Conservation (phyloP, 2,329 filamentous ascomycete genomes). For the Pseudogymnoascus sp. region DNA sequence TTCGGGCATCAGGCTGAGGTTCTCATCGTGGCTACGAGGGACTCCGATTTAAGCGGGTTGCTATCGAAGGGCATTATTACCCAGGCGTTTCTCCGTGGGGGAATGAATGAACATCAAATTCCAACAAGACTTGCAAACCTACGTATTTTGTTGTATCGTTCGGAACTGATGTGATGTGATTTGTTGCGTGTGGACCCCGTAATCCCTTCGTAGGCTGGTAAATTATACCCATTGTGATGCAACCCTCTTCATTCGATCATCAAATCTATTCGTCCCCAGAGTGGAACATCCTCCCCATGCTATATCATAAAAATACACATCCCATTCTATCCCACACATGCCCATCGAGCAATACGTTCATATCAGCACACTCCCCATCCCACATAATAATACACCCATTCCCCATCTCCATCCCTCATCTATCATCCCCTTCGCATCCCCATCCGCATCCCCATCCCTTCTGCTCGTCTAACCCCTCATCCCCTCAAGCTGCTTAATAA, state of each 20-base stretch:
- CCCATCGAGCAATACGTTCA: background rate
- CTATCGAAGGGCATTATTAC: constrained; percentile 5
- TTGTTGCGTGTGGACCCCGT: background rate
- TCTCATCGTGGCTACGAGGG: background rate
- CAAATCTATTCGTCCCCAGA: background rate
- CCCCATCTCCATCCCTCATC: background rate
- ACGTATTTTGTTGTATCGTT: background rate
- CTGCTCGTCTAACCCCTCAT: constrained; percentile 36
- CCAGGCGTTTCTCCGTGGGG: constrained; percentile 2
- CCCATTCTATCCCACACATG: background rate
- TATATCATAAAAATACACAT: constrained; percentile 10
- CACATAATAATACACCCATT: constrained; percentile 1
- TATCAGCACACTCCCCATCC: background rate
- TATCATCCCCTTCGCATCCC: background rate
- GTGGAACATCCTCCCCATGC: background rate
- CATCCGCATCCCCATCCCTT: background rate
- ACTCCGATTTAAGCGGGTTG: background rate
- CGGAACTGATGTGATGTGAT: background rate
- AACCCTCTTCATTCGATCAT: background rate
- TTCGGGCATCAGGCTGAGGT: constrained; percentile 6
- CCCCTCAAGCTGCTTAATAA: constrained; percentile 76
- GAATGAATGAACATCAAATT: constrained; percentile 8
- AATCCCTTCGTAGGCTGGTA: background rate
- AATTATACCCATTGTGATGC: background rate
- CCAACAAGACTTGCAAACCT: constrained; percentile 3